Conservation (phyloP, 2,329 filamentous ascomycete species). For the Coniochaeta sp. region DNA sequence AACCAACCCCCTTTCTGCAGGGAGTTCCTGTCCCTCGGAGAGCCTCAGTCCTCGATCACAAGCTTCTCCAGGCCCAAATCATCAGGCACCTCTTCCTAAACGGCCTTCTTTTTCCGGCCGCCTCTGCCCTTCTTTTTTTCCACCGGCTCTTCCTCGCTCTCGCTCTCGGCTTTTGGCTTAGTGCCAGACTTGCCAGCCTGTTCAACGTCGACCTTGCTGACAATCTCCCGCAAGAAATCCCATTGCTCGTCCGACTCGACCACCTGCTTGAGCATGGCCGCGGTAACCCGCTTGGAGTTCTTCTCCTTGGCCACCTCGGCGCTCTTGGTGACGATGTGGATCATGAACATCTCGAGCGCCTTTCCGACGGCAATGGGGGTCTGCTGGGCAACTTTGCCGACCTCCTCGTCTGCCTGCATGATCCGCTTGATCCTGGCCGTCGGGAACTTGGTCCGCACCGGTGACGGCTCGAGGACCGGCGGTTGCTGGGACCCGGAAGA, state of each 20-base stretch:
- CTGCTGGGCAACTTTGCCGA: conserved; percentile 96
- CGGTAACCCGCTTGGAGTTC: conserved; percentile 83
- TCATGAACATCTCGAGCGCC: conserved; percentile 96
- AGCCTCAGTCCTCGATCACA: background rate
- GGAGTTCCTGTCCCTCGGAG: background rate
- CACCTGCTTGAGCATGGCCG: conserved; percentile 85
- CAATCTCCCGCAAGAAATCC: conserved; percentile 89
- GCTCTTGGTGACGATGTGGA: conserved; percentile 81
- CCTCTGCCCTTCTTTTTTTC: conserved; percentile 40
- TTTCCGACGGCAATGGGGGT: conserved; percentile 94
- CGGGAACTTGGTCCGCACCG: conserved; percentile 92
- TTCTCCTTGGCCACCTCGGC: conserved; percentile 76
- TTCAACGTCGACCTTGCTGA: conserved; percentile 64
- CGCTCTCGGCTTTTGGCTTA: conserved; percentile 40
- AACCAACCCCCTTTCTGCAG: background rate
- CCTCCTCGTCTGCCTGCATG: conserved; percentile 98
- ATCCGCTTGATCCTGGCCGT: conserved; percentile 97
- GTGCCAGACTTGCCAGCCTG: conserved; percentile 40
- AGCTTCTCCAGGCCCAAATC: background rate
- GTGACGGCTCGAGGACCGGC: conserved; percentile 48
- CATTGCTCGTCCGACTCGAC: conserved; percentile 85
- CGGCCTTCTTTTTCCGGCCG: conserved; percentile 18
- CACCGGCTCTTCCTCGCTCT: conserved; percentile 34
- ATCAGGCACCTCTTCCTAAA: background rate
- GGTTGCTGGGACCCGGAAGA: conserved; percentile 20